Conservation (phyloP, 257 asterid genomes). For the Pogostemon cablin region DNA sequence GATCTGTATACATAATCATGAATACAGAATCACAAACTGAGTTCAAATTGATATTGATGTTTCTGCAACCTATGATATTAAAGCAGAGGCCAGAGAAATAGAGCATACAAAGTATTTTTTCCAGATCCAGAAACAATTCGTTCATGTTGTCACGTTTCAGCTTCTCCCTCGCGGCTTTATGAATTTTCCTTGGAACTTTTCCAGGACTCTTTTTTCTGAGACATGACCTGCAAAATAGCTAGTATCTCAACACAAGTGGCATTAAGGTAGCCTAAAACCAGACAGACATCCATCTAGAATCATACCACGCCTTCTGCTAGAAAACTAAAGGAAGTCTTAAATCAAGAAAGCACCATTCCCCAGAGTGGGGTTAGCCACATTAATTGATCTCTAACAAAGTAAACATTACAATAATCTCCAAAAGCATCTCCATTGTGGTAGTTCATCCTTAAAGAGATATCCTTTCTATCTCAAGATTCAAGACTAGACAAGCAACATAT, state of each 20-base stretch:
- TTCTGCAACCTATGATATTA: background rate
- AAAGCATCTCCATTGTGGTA: background rate
- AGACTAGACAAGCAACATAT: too few species aligned
- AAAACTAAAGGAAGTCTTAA: background rate
- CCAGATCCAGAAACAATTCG: slow-evolving; percentile 56
- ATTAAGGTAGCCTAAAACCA: background rate
- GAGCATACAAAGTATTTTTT: slow-evolving; percentile 50
- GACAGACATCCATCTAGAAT: background rate
- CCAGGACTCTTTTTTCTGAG: slow-evolving; percentile 40
- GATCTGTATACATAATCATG: slow-evolving; percentile 36
- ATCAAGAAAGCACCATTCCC: background rate
- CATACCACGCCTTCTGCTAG: background rate
- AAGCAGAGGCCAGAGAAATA: background rate
- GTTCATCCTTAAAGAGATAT: background rate
- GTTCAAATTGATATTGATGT: background rate
- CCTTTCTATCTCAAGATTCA: slow-evolving; percentile 1
- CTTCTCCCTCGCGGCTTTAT: slow-evolving; percentile 78
- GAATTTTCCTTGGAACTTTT: slow-evolving; percentile 52
- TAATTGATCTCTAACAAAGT: background rate
- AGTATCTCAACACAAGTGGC: slow-evolving; percentile 15
- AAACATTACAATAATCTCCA: background rate
- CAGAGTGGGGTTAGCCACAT: background rate
- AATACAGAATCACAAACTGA: background rate
- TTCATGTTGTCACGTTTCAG: slow-evolving; percentile 65
- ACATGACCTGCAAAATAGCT: slow-evolving; percentile 26